A percentile compares a stretch with the other conserved stretches of the same genome.
Conservation (phyloP, 2,329 filamentous ascomycete species). For the Daldinia eschscholtzii region DNA sequence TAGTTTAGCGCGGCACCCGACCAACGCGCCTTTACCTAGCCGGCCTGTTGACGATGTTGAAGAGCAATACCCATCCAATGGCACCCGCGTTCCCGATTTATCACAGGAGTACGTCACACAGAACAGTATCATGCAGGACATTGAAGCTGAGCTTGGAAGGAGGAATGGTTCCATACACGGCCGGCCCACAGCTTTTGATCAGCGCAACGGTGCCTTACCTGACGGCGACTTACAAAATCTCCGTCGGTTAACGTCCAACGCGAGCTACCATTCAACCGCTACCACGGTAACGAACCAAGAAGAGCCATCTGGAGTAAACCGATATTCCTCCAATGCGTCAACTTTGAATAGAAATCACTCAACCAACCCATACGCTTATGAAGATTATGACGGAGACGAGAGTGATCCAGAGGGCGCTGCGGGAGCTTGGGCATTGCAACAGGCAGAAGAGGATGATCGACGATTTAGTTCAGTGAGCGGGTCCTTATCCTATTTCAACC, state of each 20-base stretch:
- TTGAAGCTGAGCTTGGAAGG: constrained; percentile 66
- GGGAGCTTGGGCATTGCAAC: constrained; percentile 84
- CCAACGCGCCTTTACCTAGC: constrained; percentile 70
- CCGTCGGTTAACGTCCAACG: constrained; percentile 55
- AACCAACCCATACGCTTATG: constrained; percentile 53
- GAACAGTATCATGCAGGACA: constrained; percentile 69
- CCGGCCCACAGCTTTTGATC: constrained; percentile 53
- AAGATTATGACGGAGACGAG: constrained; percentile 72
- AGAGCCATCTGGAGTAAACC: constrained; percentile 55
- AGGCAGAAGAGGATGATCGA: constrained; percentile 84
- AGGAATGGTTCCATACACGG: constrained; percentile 56
- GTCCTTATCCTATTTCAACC: constrained; percentile 63
- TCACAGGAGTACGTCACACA: constrained; percentile 59
- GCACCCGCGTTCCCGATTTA: constrained; percentile 51
- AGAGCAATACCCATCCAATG: constrained; percentile 58
- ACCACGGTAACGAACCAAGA: constrained; percentile 59
- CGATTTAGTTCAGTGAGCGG: constrained; percentile 65
- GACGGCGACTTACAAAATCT: constrained; percentile 62
- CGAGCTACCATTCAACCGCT: constrained; percentile 62
- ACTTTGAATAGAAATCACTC: constrained; percentile 55
- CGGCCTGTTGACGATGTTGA: constrained; percentile 63
- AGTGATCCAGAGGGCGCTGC: constrained; percentile 90
- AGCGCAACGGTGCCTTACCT: constrained; percentile 60
- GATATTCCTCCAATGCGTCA: constrained; percentile 59
- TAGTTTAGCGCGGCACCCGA: constrained; percentile 68